Percentiles rank a stretch among this genome's conserved stretches.
phyloP scores from a whole-genome alignment of 805 yeast genomes.

The Yamadazyma philogaea region DNA sequence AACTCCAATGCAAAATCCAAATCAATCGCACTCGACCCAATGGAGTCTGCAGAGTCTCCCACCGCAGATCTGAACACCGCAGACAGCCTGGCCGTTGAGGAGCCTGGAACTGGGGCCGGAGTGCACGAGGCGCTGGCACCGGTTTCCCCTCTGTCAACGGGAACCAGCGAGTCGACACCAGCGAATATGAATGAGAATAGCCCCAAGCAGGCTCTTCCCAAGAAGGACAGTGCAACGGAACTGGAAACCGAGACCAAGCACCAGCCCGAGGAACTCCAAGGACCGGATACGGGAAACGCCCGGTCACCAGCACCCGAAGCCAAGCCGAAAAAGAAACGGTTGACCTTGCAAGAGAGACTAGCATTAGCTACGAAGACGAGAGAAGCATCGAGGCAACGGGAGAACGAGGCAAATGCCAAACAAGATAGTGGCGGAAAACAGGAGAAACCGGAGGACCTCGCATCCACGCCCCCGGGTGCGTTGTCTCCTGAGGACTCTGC shows the following conservation, averaged over 20 bases:
- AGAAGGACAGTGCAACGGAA: not conserved
- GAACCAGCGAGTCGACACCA: not conserved
- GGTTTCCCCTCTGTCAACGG: not conserved
- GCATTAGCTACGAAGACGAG: constrained; percentile 71
- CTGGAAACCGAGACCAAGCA: not conserved
- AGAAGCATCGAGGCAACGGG: constrained; percentile 14
- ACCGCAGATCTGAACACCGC: not conserved
- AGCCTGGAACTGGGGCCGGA: not conserved
- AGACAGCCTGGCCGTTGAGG: not conserved
- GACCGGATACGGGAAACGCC: no score
- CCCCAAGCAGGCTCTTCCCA: not conserved
- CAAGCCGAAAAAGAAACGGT: constrained; percentile 46
- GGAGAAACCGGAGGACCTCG: not conserved
- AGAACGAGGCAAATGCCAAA: not conserved
- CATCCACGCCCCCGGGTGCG: not conserved
- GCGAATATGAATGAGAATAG: not conserved
- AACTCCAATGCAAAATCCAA: no score
- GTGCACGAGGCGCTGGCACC: not conserved
- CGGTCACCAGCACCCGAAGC: not conserved
- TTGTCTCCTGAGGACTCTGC: no score
- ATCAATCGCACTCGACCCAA: not conserved
- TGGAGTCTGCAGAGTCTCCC: not conserved
- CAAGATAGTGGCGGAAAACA: not conserved
- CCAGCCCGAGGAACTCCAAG: no score
- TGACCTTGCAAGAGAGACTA: constrained; percentile 80